phyloP scores from a whole-genome alignment of 495 filamentous ascomycete species.

The Niebla homalea region DNA sequence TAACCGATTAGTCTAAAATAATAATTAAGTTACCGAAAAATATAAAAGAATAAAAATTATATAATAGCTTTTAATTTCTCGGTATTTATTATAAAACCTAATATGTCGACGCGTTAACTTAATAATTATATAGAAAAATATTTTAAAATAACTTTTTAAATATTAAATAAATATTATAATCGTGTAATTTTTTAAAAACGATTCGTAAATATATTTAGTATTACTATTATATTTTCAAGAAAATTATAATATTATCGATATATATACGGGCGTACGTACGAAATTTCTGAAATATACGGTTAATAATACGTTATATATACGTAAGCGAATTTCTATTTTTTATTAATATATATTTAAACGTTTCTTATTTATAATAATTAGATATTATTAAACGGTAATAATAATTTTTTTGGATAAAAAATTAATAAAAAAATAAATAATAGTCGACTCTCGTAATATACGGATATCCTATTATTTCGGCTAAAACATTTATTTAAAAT shows the following conservation, averaged over 20 bases:
- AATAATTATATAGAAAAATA: too few species aligned
- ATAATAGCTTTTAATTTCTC: too few species aligned
- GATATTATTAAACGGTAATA: background rate
- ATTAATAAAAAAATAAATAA: background rate
- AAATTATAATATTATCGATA: too few species aligned
- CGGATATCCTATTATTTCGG: background rate
- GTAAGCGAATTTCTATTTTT: background rate
- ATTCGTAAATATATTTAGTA: too few species aligned
- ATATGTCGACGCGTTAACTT: too few species aligned
- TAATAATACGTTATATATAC: background rate
- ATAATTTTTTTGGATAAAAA: background rate
- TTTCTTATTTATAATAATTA: background rate
- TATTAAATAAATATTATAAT: constrained; percentile 5
- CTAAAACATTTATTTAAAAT: background rate
- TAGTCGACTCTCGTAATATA: background rate
- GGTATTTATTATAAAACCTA: too few species aligned
- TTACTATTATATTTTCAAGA: too few species aligned
- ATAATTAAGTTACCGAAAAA: too few species aligned
- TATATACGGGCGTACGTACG: background rate
- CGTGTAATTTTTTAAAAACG: background rate
- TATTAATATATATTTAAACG: background rate
- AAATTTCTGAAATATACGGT: background rate
- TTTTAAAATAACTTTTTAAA: too few species aligned
- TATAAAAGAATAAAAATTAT: too few species aligned
- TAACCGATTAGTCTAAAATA: too few species aligned